Evolutionary conservation across 371 early-diverging fungal species (phyloP), one percentile per base, ranked within the genome.

Genomic region (Circinella umbellata): DNA sequence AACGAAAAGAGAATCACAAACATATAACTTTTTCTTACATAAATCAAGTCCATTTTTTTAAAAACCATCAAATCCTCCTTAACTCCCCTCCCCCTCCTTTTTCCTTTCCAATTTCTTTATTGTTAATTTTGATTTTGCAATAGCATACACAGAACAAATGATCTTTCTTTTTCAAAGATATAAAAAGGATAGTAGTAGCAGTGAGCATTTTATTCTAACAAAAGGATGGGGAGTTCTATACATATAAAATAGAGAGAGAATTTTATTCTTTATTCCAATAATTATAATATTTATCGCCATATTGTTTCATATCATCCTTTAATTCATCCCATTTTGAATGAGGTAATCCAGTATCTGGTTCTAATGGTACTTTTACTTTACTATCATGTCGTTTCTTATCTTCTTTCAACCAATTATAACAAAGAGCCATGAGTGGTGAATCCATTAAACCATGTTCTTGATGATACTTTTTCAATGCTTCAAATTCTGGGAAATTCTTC

Each of bases 291-390:
- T 89, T 89, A 73, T 93, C 93, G 10, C 91, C 92, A 66, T 88
- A 77, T 14, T 69, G 69, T 59, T 87, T 88, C 89, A 91, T 89
- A 74, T 94, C 88, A n/a, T 92, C 92, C 17, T 82, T 85, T 67
- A 93, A 72, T 18, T 87, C 86, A 70, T 91, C 92, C 94, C 93
- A 94, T 70, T 79, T 81, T 4, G 91, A 88, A 57, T 80, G 80
- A 15, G 85, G 83, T 59, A 71, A 76, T 27, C 82, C 85, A 18
- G 81, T 79, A 7, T 48, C 67, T 39, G 79, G 71, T 47, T 83
- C 80, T 35, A 80, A 49, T 42, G 57, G 46, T 18, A 64, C 64
- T 13, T 68, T 36, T 34, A 68, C 42, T 60, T 77, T 63, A 13
- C 73, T 66, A 62, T 76, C 60, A 72, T 65, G 68, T 18, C 74